Evolutionary conservation across 1,284 basidiomycete genomes (phyloP), one percentile per base, ranked within the genome.

Genomic region (Malassezia vespertilionis): DNA sequence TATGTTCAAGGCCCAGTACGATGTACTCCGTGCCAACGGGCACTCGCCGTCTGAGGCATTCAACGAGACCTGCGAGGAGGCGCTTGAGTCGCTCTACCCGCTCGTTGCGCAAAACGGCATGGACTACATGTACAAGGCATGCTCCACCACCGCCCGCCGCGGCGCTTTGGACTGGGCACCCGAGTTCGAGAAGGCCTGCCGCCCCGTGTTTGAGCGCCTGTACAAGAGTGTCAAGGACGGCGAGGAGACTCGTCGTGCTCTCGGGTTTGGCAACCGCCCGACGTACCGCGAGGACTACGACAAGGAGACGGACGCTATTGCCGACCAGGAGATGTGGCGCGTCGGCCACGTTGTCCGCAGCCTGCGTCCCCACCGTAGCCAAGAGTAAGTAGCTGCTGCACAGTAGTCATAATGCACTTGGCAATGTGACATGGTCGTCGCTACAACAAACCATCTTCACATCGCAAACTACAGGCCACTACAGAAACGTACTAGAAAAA

Each of bases 121-220:
- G 93, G 91, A 97, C 77, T 95, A 96, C 82, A 96, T 96, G 91
- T 96, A 65, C 63, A 68, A 65, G 55, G 89, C 90, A 37, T 97
- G 93, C 79, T 97, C 93, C 31, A 97, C 91, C 59, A 97, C 93
- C 43, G 93, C 93, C 48, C 89, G 91, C 65, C 89, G 91, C 58
- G 93, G 91, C 71, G 90, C 90, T 36, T 83, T 93, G 40, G 93
- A 97, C 79, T 97, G 93, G 93, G 90, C 91, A n/a, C 90, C 90
- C 61, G 77, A 87, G 73, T 96, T 96, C 74, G 86, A 95, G 75
- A 82, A 85, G 75, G 81, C 88, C 56, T 91, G 90, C 78, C 71
- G 82, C 48, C 90, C 91, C 57, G 78, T 97, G 63, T 96, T 99
- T 72, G 87, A 96, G 76, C 73, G 80, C 67, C 82, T 99, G 33